Conservation (phyloP, 768 basidiomycete species). For the Asterophora lycoperdoides region DNA sequence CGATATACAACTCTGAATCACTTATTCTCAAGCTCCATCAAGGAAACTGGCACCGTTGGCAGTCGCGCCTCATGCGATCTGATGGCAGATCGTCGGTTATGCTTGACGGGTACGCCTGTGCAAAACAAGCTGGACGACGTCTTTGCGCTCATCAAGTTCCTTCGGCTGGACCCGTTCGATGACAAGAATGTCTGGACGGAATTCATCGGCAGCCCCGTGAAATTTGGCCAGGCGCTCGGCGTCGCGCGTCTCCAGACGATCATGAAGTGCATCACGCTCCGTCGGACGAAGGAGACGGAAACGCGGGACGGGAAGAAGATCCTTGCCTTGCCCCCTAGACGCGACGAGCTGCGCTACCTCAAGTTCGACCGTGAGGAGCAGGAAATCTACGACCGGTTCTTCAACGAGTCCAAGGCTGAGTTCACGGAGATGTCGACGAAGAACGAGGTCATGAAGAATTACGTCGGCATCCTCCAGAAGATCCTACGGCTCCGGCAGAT, state of each 20-base stretch:
- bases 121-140: slow-evolving; percentile 99
- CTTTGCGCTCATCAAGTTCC: slow-evolving; percentile 94
- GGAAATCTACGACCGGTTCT: slow-evolving; percentile 83
- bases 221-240: slow-evolving; percentile 85
- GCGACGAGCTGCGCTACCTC: slow-evolving; percentile 82
- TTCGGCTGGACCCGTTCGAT: slow-evolving; percentile 87
- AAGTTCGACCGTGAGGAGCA: slow-evolving; percentile 81
- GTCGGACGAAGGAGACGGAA: slow-evolving; percentile 91
- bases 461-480: slow-evolving; percentile 95
- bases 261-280: slow-evolving; percentile 95
- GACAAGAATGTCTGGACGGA: slow-evolving; percentile 93
- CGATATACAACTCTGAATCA: neutral
- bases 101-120: slow-evolving; percentile 96
- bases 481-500: slow-evolving; percentile 95
- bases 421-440: slow-evolving; percentile 83
- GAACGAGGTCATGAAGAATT: slow-evolving; percentile 97
- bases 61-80: slow-evolving; percentile 95
- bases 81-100: slow-evolving; percentile 87
- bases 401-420: slow-evolving; percentile 86
- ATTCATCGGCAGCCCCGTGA: slow-evolving; percentile 88
- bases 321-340: slow-evolving; percentile 84
- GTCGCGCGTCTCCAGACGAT: slow-evolving; percentile 92
- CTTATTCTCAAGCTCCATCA: slow-evolving; percentile 70
- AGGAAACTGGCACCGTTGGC: slow-evolving; percentile 91
- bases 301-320: slow-evolving; percentile 79